Evolutionary conservation across 1,284 basidiomycete genomes (phyloP).

Genomic region (Acaromyces ingoldii): DNA sequence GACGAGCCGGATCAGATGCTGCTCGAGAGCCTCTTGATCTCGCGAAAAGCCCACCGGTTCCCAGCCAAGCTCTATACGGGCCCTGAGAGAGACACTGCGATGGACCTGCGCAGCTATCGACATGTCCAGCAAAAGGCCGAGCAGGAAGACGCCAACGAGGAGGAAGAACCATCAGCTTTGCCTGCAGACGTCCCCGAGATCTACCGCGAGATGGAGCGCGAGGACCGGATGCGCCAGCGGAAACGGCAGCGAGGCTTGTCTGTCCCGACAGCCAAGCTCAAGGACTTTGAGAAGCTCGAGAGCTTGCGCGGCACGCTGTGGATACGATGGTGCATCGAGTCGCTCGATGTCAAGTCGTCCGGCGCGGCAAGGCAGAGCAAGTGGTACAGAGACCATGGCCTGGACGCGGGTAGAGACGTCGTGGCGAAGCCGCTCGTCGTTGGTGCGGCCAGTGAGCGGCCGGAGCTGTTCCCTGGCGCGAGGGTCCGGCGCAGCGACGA

Average conservation of each 20-base stretch:
- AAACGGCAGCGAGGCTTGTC: too few species aligned
- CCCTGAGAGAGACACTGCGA: constrained; percentile 30
- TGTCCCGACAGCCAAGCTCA: constrained; percentile 17
- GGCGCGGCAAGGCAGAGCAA: constrained; percentile 27
- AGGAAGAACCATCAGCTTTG: constrained; percentile 15
- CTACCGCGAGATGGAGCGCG: constrained; percentile 45
- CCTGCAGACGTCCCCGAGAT: constrained; percentile 44
- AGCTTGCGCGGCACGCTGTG: constrained; percentile 19
- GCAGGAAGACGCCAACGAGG: background rate
- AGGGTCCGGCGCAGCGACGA: background rate
- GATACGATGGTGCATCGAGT: constrained; percentile 33
- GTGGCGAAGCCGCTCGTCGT: constrained; percentile 42
- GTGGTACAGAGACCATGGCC: constrained; percentile 47
- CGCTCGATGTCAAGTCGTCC: constrained; percentile 36
- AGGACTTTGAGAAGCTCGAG: constrained; percentile 21
- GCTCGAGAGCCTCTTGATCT: constrained; percentile 23
- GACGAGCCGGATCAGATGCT: constrained; percentile 17
- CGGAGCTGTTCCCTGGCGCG: constrained; percentile 25
- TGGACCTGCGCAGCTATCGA: background rate
- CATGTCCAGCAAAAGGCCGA: background rate
- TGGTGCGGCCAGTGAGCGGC: constrained; percentile 21
- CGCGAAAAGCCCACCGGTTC: constrained; percentile 30
- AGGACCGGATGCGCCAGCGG: constrained; percentile 16
- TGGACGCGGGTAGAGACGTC: constrained; percentile 44
- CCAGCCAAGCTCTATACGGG: constrained; percentile 39